Evolutionary conservation across 345 rosid species (phyloP).

Genomic region (Corchorus capsularis): DNA sequence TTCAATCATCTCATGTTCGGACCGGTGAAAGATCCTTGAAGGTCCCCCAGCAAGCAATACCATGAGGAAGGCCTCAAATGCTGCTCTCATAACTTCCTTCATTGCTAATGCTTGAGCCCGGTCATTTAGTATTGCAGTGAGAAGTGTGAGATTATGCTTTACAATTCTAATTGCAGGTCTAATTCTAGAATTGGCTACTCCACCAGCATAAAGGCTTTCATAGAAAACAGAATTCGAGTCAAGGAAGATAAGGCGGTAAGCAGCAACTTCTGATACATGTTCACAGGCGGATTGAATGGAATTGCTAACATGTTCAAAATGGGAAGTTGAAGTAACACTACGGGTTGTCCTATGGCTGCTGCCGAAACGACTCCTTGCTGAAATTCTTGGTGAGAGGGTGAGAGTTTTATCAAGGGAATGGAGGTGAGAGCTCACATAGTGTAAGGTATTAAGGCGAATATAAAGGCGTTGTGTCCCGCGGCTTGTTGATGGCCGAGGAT

Average conservation of each 20-base stretch:
- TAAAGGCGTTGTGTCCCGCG: conserved; percentile 93
- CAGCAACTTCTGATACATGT: conserved; percentile 86
- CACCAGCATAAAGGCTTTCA: conserved; percentile 68
- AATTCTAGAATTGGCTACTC: conserved; percentile 58
- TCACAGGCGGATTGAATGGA: conserved; percentile 80
- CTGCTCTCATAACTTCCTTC: conserved; percentile 77
- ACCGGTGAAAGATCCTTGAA: conserved; percentile 51
- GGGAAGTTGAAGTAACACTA: conserved; percentile 36
- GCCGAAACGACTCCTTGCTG: conserved; percentile 38
- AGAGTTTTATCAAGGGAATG: conserved; percentile 83
- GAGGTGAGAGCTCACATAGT: conserved; percentile 69
- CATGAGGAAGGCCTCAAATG: conserved; percentile 79
- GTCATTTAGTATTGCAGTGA: conserved; percentile 70
- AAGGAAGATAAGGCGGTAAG: conserved; percentile 71
- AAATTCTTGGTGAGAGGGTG: conserved; percentile 59
- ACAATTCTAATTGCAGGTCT: conserved; percentile 59
- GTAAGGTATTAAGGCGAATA: conserved; percentile 82
- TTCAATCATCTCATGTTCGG: conserved; percentile 57
- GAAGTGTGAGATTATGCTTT: conserved; percentile 75
- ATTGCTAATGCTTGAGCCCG: conserved; percentile 73
- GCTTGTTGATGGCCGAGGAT: conserved; percentile 83
- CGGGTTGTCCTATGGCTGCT: conserved; percentile 33
- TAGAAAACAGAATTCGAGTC: conserved; percentile 75
- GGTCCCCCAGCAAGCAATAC: conserved; percentile 84
- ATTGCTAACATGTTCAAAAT: conserved; percentile 55